Evolutionary conservation across 2,329 filamentous ascomycete species (phyloP), one percentile per base, ranked within the genome.

Genomic region (Hirsutella rhossiliensis): DNA sequence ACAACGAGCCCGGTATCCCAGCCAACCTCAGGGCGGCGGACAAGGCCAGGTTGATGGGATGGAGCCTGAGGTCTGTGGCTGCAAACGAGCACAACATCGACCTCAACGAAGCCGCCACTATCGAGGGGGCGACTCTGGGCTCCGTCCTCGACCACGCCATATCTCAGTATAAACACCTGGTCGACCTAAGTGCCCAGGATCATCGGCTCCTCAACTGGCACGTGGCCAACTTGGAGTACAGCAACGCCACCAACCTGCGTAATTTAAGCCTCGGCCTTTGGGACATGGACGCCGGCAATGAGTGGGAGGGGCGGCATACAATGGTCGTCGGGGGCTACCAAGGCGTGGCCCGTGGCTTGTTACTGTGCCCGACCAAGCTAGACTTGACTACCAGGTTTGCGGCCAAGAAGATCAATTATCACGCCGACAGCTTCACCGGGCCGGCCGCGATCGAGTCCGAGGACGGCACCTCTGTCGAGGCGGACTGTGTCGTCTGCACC

Each of bases 271-370:
- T 98, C 13, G 80, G 82, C 8, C 82, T 89, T 0, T 97, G 94
- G 87, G 94, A 98, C 62, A 88, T 98, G 55, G 94, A 98, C 58
- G 88, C 89, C 41, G 92, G 92, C 1, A 96, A 98, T 54, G 92
- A 98, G 59, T 98, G 94, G 68, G 89, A 96, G 61, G 92, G 92
- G 7, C 82, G 85, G 48, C 94, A 98, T 60, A 87, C 87, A 1
- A 90, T 96, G 75, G 80, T 98, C 4, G 75, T 94, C 23, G 92
- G 94, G 36, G 92, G 92, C 1, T 98, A 97, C 57, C 88, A 94
- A 53, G 87, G 89, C 56, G 79, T 98, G 38, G 86, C 90, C n/a
- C 80, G 87, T 52, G 92, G 89, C 3, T 66, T 98, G 8, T 81
- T 85, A 64, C 78, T 84, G 41, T 79, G 82, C 40, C 92, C 92